These are phyloP conservation scores for Epichloe typhina DNA, from an alignment of 2,329 filamentous ascomycete genomes.

Conservation along the genomic window DNA sequence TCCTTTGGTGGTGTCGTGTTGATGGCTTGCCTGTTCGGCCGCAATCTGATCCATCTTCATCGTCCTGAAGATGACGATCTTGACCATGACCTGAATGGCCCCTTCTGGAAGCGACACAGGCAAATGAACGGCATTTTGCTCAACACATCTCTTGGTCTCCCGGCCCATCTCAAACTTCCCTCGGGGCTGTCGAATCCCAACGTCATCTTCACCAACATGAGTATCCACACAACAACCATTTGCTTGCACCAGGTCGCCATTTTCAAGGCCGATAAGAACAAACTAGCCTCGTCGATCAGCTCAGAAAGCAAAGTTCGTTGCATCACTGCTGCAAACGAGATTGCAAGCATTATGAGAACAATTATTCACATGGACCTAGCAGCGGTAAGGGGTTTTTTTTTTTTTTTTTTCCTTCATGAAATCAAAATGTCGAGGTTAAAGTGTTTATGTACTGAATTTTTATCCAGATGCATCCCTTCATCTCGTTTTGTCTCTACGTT, in stretches of 20 bases:
- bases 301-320: constrained; percentile 88
- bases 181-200: constrained; percentile 65
- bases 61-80: constrained; percentile 69
- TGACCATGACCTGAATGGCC: constrained; percentile 78
- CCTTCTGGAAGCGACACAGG: constrained; percentile 91
- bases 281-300: constrained; percentile 60
- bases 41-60: constrained; percentile 83
- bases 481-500: constrained; percentile 94
- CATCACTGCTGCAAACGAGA: constrained; percentile 85
- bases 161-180: constrained; percentile 66
- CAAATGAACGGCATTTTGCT: constrained; percentile 81
- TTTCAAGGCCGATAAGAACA: constrained; percentile 88
- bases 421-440: neutral
- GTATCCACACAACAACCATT: constrained; percentile 89
- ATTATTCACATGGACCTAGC: constrained; percentile 82
- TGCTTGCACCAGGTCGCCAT: constrained; percentile 98
- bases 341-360: constrained; percentile 90
- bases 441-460: neutral
- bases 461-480: constrained; percentile 83
- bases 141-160: constrained; percentile 75
- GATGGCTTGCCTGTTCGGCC: constrained; percentile 80
- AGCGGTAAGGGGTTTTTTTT: constrained; percentile 41
- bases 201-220: constrained; percentile 90
- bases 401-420: neutral
- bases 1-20: constrained; percentile 69